These are phyloP conservation scores for Claviceps sorghi DNA, from an alignment of 2,329 filamentous ascomycete genomes.

Conservation along the genomic window DNA sequence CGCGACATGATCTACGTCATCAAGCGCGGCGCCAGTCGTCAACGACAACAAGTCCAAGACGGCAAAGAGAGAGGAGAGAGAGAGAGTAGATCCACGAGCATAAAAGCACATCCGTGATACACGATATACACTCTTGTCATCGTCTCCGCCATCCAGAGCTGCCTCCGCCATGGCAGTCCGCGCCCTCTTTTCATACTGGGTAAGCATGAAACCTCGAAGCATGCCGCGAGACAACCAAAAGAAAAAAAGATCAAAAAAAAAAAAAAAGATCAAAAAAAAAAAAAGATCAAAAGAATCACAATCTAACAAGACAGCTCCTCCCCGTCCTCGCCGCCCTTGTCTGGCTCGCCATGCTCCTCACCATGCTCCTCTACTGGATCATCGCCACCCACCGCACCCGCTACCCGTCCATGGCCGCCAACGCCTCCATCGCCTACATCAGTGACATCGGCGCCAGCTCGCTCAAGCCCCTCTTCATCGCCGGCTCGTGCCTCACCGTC, in stretches of 20 bases:
- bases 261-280: too few relatives aligned
- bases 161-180: slow-evolving; percentile 16
- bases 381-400: slow-evolving; percentile 35
- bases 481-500: slow-evolving; percentile 55
- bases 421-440: slow-evolving; percentile 56
- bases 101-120: background rate
- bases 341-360: slow-evolving; percentile 55
- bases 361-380: slow-evolving; percentile 57
- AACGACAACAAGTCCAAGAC: too few relatives aligned
- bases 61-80: too few relatives aligned
- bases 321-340: slow-evolving; percentile 52
- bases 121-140: background rate
- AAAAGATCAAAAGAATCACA: background rate
- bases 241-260: background rate
- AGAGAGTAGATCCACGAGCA: background rate
- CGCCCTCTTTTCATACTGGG: slow-evolving; percentile 26
- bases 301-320: slow-evolving; percentile 32
- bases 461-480: slow-evolving; percentile 67
- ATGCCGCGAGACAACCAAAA: background rate
- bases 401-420: slow-evolving; percentile 44
- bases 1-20: background rate
- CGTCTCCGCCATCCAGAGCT: background rate
- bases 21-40: background rate
- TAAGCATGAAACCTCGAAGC: slow-evolving; percentile 9
- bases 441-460: slow-evolving; percentile 47